Evolutionary conservation across 1,139 yeast genomes (phyloP).

Genomic region (Pichia sp.): DNA sequence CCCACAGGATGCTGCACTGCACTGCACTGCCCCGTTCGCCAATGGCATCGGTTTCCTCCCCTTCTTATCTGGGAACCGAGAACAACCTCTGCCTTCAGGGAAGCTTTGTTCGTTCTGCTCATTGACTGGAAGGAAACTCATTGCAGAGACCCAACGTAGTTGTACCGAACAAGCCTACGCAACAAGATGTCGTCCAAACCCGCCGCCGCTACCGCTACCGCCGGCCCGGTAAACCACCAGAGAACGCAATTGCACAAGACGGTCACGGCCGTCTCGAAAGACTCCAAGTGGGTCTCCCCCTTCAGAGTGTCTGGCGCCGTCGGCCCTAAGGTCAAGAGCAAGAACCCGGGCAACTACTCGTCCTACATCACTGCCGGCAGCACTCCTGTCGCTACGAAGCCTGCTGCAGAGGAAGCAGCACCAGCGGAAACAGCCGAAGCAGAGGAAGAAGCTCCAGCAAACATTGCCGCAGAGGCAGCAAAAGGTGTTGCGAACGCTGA

Average conservation of each 20-base stretch:
- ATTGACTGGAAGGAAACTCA: too few species aligned
- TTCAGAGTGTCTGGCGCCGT: constrained; percentile 34
- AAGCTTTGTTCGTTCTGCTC: too few species aligned
- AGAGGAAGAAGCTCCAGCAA: not conserved
- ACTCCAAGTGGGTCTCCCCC: constrained; percentile 47
- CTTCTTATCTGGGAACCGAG: too few species aligned
- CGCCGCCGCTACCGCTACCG: not conserved
- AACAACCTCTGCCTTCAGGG: too few species aligned
- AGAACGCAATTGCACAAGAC: constrained; percentile 13
- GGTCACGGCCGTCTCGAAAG: constrained; percentile 1
- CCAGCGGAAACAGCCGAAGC: not conserved
- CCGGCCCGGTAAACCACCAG: not conserved
- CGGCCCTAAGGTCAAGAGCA: constrained; percentile 17
- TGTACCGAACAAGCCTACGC: too few species aligned
- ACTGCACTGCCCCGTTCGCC: not conserved
- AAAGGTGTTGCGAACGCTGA: constrained; percentile 6
- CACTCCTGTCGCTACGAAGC: constrained; percentile 3
- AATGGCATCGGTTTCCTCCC: too few species aligned
- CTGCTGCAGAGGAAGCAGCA: not conserved
- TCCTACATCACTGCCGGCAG: constrained; percentile 28
- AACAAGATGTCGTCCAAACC: not conserved
- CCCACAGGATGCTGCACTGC: too few species aligned
- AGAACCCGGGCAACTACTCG: constrained; percentile 8
- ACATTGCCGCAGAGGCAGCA: not conserved
- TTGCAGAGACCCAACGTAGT: too few species aligned